Percentiles rank a stretch among this genome's conserved stretches.
Conservation (phyloP, 208 protist genomes). For the Crithidia sp. region DNA sequence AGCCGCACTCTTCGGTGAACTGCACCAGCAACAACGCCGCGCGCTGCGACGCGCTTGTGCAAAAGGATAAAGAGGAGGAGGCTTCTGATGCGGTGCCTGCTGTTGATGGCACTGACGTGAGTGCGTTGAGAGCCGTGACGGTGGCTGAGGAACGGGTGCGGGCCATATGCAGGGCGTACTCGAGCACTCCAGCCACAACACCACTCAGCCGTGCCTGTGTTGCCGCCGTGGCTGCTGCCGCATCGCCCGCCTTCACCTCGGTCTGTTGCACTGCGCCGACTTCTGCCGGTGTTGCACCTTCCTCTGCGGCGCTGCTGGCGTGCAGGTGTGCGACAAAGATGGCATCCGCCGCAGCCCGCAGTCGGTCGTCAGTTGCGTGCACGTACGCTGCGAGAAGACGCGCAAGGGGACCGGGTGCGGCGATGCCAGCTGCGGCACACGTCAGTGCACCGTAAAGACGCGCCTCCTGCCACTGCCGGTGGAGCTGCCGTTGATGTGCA, state of each 20-base stretch:
- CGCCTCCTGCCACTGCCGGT: conserved; percentile 32
- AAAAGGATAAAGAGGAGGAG: background rate
- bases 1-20: conserved; percentile 22
- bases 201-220: conserved; percentile 33
- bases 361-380: conserved; percentile 13
- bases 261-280: background rate
- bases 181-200: conserved; percentile 66
- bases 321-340: conserved; percentile 5
- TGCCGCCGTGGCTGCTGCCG: conserved; percentile 1
- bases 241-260: background rate
- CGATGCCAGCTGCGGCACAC: conserved; percentile 12
- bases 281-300: background rate
- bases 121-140: conserved; percentile 15
- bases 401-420: conserved; percentile 24
- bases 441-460: conserved; percentile 36
- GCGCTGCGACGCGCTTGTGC: conserved; percentile 8
- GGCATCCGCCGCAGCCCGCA: conserved; percentile 10
- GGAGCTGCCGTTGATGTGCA: conserved; percentile 3
- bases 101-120: background rate
- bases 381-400: conserved; percentile 37
- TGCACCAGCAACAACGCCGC: conserved; percentile 31
- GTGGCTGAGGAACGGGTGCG: conserved; percentile 22
- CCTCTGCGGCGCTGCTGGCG: too few species aligned
- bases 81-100: conserved; percentile 2
- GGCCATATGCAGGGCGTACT: conserved; percentile 52